These are phyloP conservation scores for Drechslerella stenobrocha DNA, from an alignment of 2,329 filamentous ascomycete species.

Conservation along the genomic window DNA sequence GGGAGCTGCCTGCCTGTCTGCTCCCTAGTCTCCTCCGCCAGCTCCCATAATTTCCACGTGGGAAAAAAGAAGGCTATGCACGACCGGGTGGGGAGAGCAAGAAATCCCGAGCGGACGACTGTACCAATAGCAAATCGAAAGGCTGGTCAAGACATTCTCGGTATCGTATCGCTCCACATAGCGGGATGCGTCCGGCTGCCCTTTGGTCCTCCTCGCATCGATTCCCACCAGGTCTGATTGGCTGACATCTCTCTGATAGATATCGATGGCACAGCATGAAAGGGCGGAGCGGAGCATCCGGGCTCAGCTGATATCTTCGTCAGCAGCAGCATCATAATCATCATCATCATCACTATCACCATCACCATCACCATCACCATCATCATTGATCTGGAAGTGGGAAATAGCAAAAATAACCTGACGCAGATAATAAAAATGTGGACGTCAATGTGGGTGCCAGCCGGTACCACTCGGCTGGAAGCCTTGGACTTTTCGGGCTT, in stretches of 20 bases:
- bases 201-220: too few relatives aligned
- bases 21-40: too few relatives aligned
- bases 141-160: too few relatives aligned
- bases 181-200: too few relatives aligned
- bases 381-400: too few relatives aligned
- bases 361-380: too few relatives aligned
- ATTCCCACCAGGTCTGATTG: not conserved
- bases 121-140: too few relatives aligned
- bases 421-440: slow-evolving; percentile 27
- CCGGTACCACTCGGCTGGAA: slow-evolving; percentile 31
- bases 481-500: slow-evolving; percentile 38
- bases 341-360: too few relatives aligned
- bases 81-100: slow-evolving; percentile 25
- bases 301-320: slow-evolving; percentile 46
- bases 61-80: slow-evolving; percentile 32
- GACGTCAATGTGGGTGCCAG: slow-evolving; percentile 31
- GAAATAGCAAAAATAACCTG: too few relatives aligned
- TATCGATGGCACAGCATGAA: slow-evolving; percentile 1
- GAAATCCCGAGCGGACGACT: slow-evolving; percentile 17
- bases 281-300: slow-evolving; percentile 21
- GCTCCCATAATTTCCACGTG: slow-evolving; percentile 46
- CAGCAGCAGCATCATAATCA: too few relatives aligned
- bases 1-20: slow-evolving; percentile 27
- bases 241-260: not conserved
- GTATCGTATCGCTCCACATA: slow-evolving; percentile 1